Evolutionary conservation across 75 land plant genomes (phyloP), one percentile per base, ranked within the genome.

Genomic region (Sequoiadendron giganteum): DNA sequence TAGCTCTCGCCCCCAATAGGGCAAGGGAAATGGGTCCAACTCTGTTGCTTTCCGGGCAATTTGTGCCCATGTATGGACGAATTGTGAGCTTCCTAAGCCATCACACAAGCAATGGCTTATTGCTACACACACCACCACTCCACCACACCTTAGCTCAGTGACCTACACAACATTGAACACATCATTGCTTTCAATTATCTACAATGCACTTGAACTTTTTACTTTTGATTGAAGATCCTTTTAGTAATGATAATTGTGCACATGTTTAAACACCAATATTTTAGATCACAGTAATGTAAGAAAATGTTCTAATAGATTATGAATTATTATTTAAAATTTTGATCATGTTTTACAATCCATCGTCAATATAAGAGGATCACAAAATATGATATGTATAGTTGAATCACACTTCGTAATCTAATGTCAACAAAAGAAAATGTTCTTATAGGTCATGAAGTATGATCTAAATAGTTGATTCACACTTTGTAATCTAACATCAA

Each of bases 41-140:
- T 75, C 34, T 78, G 48, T 75, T 16, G 85, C 89, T 10, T 88
- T 82, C 34, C 89, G 14, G n/a, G 91, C 88, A 28, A 90, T 1
- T 61, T 91, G 90, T 54, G 96, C 92, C 96, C 96, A 95, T 5
- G 95, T 90, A 19, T 91, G 92, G 25, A 95, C 87, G 65, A 94
- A 94, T 40, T 94, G 92, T 1, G 93, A 88, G 1, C 92, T 93
- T 21, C 95, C 95, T 18, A 93, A 89, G 54, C 93, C 94, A 79
- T 94, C 95, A 38, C 93, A 93, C 3, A 94, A 72, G 88, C 92
- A 93, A 85, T 94, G 95, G 80, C 89, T 92, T 84, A 94, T 90
- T 36, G 89, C 95, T 34, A 90, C 87, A 89, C 93, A 94, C 1
- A 94, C 52, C 39, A 94, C 86, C 92, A 93, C 87, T 2, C 94